Conservation (phyloP, 225 moss, liverwort and hornwort species). For the Asterella californica region DNA sequence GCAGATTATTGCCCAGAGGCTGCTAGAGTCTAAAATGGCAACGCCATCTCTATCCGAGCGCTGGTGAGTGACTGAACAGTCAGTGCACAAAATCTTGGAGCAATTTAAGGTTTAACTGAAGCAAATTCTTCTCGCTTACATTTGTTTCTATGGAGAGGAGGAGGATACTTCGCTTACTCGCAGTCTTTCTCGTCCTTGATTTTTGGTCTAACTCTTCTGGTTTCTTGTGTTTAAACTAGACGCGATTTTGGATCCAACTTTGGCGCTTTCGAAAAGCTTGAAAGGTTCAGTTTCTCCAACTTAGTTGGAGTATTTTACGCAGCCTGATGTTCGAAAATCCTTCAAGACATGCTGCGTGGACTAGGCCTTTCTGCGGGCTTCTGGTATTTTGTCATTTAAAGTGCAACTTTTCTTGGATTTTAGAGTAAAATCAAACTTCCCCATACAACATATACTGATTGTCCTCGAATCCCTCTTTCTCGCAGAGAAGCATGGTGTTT, state of each 20-base stretch:
- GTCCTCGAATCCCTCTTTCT: neutral
- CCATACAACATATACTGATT: neutral
- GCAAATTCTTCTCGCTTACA: neutral
- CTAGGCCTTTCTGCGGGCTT: neutral
- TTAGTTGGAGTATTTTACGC: neutral
- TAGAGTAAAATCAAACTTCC: neutral
- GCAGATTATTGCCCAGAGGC: constrained; percentile 88
- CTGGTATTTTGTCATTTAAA: neutral
- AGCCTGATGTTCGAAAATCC: neutral
- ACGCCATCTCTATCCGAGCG: constrained; percentile 84
- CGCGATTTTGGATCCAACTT: constrained; percentile 75
- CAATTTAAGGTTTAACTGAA: neutral
- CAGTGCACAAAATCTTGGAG: neutral
- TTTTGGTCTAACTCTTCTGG: neutral
- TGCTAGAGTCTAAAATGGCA: constrained; percentile 76
- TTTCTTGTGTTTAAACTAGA: constrained; percentile 37
- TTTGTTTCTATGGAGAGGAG: neutral
- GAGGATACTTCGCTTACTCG: neutral
- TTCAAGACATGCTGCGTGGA: neutral
- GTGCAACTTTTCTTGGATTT: neutral
- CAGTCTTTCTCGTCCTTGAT: neutral
- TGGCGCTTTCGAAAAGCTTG: constrained; percentile 69
- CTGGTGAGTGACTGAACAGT: constrained; percentile 45
- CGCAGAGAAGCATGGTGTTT: constrained; percentile 80
- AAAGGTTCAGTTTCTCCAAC: constrained; percentile 50